These are phyloP conservation scores for Paracoccidioides brasiliensis DNA, from an alignment of 2,329 filamentous ascomycete genomes.

Conservation along the genomic window DNA sequence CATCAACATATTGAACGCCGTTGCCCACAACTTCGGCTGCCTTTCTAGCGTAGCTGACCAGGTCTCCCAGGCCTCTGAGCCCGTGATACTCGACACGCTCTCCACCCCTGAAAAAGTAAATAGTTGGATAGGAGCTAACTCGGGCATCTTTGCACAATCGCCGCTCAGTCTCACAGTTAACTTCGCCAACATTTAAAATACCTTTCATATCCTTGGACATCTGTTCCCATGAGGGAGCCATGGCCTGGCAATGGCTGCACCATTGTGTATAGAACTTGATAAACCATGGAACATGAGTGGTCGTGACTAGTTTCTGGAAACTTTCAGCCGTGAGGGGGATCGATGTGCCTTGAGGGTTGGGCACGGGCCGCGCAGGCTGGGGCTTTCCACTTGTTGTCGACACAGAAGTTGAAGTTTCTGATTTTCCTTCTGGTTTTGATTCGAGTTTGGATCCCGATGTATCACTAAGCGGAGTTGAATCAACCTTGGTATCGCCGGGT, in stretches of 20 bases:
- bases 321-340: slow-evolving; percentile 65
- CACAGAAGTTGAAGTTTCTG: background rate
- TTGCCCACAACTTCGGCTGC: slow-evolving; percentile 63
- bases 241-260: slow-evolving; percentile 89
- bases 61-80: slow-evolving; percentile 79
- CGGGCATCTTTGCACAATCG: slow-evolving; percentile 85
- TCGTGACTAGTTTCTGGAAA: slow-evolving; percentile 76
- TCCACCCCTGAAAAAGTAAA: slow-evolving; percentile 82
- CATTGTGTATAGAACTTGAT: slow-evolving; percentile 98
- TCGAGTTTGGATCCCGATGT: no score
- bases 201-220: slow-evolving; percentile 86
- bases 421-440: slow-evolving; percentile 17
- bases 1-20: slow-evolving; percentile 71
- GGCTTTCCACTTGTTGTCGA: background rate
- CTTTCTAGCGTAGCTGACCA: slow-evolving; percentile 75
- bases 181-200: slow-evolving; percentile 81
- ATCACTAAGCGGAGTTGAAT: slow-evolving; percentile 24
- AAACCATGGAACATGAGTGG: slow-evolving; percentile 87
- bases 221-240: slow-evolving; percentile 81
- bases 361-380: slow-evolving; percentile 29
- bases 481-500: slow-evolving; percentile 47
- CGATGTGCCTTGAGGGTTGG: slow-evolving; percentile 66
- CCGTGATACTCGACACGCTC: slow-evolving; percentile 90
- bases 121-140: slow-evolving; percentile 69
- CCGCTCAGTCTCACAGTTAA: slow-evolving; percentile 80